Base-by-base conservation (phyloP, 2,329 filamentous ascomycete genomes). In the Diplocarpon mali region DNA sequence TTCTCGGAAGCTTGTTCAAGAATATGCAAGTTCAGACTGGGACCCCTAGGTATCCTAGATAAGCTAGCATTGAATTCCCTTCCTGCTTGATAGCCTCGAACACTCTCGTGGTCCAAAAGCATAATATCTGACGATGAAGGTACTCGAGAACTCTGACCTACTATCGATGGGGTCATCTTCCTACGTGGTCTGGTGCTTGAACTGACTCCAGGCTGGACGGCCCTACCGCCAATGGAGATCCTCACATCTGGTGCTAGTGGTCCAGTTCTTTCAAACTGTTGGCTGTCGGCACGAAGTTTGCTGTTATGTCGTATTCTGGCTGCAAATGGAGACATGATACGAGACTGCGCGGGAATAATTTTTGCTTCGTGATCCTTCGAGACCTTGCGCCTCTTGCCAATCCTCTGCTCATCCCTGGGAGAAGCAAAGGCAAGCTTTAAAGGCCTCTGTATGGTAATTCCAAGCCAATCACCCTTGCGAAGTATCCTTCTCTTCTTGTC, bases 391-490 rank as follows among this genome's bases (percentile, higher is more conserved):
- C 60, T 53, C 47, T 49, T 55, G 3, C 58, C 60, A 42, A 62
- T 46, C 24, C 53, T 49, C 28, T 57, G 44, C 35, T 53, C 47
- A 24, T 53, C 38, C 41, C 38, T 48, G 13, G 50, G 38, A 17
- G 52, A 40, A 12, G 40, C 41, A 39, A 54, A 59, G n/a, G 40
- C 47, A 14, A 58, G 30, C 13, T 53, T 37, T 12, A 56, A 30
- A 14, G 55, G 57, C 32, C 45, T 52, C 29, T 55, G 53, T 35
- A 53, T 52, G 9, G 39, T 52, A 6, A 57, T 39, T n/a, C 60
- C 57, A 13, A 56, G 50, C 60, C 60, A 62, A 40, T 62, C 60
- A 17, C 50, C 49, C 17, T 53, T 55, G 9, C 45, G 40, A 36
- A 62, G 53, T 29, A 62, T 40, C 35, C 48, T 57, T 36, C 46